A percentile compares a stretch with the other conserved stretches of the same genome.
Conservation (phyloP, 1,139 yeast genomes). For the Yamadazyma diospyri region DNA sequence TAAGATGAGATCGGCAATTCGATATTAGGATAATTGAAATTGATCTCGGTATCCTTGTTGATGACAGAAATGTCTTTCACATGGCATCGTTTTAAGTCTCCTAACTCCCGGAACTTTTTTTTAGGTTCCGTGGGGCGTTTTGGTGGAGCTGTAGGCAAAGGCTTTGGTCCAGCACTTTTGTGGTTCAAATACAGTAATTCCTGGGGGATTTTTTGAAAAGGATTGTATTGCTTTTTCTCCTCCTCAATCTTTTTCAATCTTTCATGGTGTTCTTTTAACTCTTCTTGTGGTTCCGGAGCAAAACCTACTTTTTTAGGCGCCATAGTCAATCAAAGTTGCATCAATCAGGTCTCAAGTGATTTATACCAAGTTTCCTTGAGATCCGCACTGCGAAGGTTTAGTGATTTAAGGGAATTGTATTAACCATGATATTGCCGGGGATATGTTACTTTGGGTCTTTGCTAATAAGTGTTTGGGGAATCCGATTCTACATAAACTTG, state of each 20-base stretch:
- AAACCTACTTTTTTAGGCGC: conserved; percentile 32
- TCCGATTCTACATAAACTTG: conserved; percentile 36
- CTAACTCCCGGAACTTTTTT: conserved; percentile 12
- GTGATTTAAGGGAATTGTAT: no score
- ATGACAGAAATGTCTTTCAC: conserved; percentile 41
- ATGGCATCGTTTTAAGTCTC: conserved; percentile 32
- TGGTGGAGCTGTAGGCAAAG: conserved; percentile 8
- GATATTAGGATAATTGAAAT: conserved; percentile 40
- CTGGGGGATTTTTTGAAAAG: conserved; percentile 44
- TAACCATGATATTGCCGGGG: conserved; percentile 6
- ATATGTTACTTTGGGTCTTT: conserved; percentile 27
- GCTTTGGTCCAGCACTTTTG: conserved; percentile 19
- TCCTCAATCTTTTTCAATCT: conserved; percentile 23
- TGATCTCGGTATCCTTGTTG: conserved; percentile 41
- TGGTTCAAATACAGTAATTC: conserved; percentile 35
- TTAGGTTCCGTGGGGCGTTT: conserved; percentile 7
- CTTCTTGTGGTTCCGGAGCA: conserved; percentile 40
- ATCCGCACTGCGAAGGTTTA: no score
- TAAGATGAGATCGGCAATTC: conserved; percentile 32
- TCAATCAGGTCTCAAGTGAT: no score
- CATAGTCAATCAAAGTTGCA: neutral
- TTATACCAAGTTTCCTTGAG: no score
- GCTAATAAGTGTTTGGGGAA: conserved; percentile 30
- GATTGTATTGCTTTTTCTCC: conserved; percentile 24
- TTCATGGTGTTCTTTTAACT: conserved; percentile 33